Evolutionary conservation across 768 basidiomycete species (phyloP).

Genomic region (Mrakia hoshinonis): DNA sequence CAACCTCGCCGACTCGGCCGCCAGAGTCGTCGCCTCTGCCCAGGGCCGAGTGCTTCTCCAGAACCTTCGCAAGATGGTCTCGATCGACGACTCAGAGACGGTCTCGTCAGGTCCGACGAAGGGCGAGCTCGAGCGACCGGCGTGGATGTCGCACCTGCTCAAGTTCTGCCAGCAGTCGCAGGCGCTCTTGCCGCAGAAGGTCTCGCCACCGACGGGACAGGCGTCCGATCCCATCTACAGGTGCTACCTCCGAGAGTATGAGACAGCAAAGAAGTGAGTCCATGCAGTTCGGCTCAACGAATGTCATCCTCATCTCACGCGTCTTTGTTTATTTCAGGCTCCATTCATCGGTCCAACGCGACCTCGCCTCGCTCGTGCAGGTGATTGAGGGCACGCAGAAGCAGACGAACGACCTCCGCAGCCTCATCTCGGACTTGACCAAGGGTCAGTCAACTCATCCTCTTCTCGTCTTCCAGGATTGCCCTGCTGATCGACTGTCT

Average conservation of each 20-base stretch:
- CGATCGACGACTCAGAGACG: slow-evolving; percentile 62
- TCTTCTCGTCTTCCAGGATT: neutral
- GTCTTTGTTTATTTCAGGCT: slow-evolving; percentile 48
- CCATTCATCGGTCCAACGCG: slow-evolving; percentile 66
- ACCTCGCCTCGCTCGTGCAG: slow-evolving; percentile 69
- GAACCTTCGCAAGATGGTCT: slow-evolving; percentile 88
- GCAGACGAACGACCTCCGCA: slow-evolving; percentile 93
- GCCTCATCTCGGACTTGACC: slow-evolving; percentile 75
- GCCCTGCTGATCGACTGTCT: neutral
- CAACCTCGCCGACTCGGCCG: slow-evolving; percentile 82
- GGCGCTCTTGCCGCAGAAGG: slow-evolving; percentile 61
- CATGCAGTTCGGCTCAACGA: neutral
- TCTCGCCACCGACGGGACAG: slow-evolving; percentile 58
- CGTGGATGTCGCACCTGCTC: slow-evolving; percentile 84
- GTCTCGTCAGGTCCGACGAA: slow-evolving; percentile 53
- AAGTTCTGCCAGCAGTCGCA: slow-evolving; percentile 82
- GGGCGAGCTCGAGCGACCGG: slow-evolving; percentile 54
- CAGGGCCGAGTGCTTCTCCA: slow-evolving; percentile 77
- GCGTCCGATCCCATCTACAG: slow-evolving; percentile 74
- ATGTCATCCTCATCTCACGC: neutral
- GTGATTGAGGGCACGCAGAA: slow-evolving; percentile 81
- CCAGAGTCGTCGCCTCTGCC: slow-evolving; percentile 78
- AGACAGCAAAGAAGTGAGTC: slow-evolving; percentile 48
- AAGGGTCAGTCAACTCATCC: slow-evolving; percentile 56
- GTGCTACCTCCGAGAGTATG: slow-evolving; percentile 78